These are phyloP conservation scores for Penicillium nucicola DNA, from an alignment of 495 filamentous ascomycete genomes.

Conservation along the genomic window DNA sequence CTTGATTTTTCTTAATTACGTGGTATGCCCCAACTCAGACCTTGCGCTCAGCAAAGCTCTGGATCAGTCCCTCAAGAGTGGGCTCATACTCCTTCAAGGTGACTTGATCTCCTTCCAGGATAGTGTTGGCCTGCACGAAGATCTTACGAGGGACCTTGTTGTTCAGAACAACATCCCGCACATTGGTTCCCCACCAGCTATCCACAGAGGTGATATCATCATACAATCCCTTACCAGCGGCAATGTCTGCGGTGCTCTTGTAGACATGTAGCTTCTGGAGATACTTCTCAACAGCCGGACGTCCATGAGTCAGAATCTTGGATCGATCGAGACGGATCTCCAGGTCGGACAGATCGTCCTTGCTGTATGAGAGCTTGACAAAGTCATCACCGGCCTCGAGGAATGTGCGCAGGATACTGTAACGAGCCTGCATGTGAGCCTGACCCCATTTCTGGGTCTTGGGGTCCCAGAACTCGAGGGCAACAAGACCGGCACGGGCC, in stretches of 20 bases:
- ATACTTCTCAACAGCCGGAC: conserved; percentile 79
- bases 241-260: conserved; percentile 85
- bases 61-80: conserved; percentile 78
- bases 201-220: conserved; percentile 76
- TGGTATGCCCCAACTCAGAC: conserved; percentile 33
- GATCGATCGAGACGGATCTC: conserved; percentile 74
- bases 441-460: conserved; percentile 89
- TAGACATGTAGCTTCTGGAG: conserved; percentile 89
- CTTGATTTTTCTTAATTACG: not conserved
- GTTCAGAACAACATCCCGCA: conserved; percentile 73
- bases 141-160: conserved; percentile 93
- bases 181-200: conserved; percentile 73
- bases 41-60: conserved; percentile 82
- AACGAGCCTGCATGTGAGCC: conserved; percentile 91
- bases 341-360: conserved; percentile 76
- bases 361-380: conserved; percentile 69
- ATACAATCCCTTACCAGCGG: conserved; percentile 72
- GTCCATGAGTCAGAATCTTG: conserved; percentile 72
- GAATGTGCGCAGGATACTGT: conserved; percentile 85
- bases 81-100: conserved; percentile 87
- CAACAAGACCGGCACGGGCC: conserved; percentile 81
- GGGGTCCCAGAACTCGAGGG: conserved; percentile 88
- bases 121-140: conserved; percentile 92
- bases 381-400: conserved; percentile 80
- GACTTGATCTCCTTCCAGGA: conserved; percentile 70